Base-by-base conservation (phyloP, 1,284 basidiomycete genomes). In the Cutaneotrichosporon mucoides region DNA sequence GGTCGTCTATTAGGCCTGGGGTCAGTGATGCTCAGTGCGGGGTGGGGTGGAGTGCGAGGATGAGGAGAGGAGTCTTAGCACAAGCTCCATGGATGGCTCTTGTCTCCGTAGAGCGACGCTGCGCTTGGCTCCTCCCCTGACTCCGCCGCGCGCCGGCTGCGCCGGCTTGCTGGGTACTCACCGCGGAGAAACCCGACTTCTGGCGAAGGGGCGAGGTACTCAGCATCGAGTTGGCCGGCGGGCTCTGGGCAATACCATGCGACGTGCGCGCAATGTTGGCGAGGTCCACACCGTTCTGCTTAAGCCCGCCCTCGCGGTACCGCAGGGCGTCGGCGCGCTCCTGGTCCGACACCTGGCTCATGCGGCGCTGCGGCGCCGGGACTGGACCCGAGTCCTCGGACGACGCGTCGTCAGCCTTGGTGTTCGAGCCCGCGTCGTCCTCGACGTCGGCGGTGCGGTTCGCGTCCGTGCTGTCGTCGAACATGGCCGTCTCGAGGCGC, bases 251-350 rank as follows among this genome's bases (percentile, higher is more conserved):
- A 42, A 88, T 84, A 16, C 86, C 90, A 63, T 82, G 82, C 10
- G 88, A 90, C 60, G 88, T 89, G 67, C 88, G 86, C 34, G 90
- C 90, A 68, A 92, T 92, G 57, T 85, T 81, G 46, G 83, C 82
- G 59, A 92, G 83, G 76, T 91, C 88, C 59, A 89, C 77, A 35
- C 64, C 73, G 55, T 56, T 57, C 63, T 68, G 80, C 84, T 63
- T 44, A 15, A 65, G 63, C 36, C 68, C 72, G 51, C 72, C 71
- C 60, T 76, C 71, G 56, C 76, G 66, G 63, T 72, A 76, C 36
- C 67, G 61, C 50, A 70, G 68, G 12, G 75, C 76, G 52, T 66
- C 61, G 71, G 85, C 82, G 63, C 85, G 78, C 63, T 92, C 88
- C 67, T 88, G 85, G 34, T 86, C 84, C 6, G 83, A 82, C 67